Evolutionary conservation across 306 rosid species (phyloP), one percentile per base, ranked within the genome.

Genomic region (Rubus idaeus): DNA sequence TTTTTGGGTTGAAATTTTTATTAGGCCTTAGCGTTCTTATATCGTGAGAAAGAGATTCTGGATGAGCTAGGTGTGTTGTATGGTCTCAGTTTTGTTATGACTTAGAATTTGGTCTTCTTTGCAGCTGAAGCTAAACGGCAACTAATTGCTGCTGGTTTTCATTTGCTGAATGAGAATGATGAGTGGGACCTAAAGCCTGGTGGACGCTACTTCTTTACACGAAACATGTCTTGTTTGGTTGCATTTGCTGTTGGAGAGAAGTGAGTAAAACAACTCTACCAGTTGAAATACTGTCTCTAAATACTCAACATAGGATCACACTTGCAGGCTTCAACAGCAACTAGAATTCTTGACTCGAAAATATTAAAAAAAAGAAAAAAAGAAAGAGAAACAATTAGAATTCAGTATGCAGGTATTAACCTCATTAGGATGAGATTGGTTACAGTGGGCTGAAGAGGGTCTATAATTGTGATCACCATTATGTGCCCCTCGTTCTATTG

Each of bases 121-220:
- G 80, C 87, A 87, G 98, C 97, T 50, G 98, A 95, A 80, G 96
- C 98, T 23, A 92, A 95, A 84, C 86, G 88, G 44, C 89, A 92
- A 45, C 79, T 95, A 39, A 53, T 90, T 78, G 95, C 83, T 44
- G 92, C 98, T 49, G 98, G 97, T 72, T 95, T 95, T 77, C 85
- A 87, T 60, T 75, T 92, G 76, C 84, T 95, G 20, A 73, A 85
- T 63, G 98, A 92, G 87, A 88, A 86, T 77, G 90, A 92, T 42
- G 93, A 92, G 65, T 95, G 98, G 98, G 80, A 90, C 74, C 84
- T 95, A n/a, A 86, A 90, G 74, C 98, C 97, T 53, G 96, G 98
- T 12, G 97, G 97, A 53, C 88, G 96, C 78, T 95, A 95, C 84
- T 90, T 92, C 81, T 95, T 95, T 79, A 92, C 97, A 23, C 88